Evolutionary conservation across 2,329 filamentous ascomycete species (phyloP).

Genomic region (Colletotrichum destructivum): DNA sequence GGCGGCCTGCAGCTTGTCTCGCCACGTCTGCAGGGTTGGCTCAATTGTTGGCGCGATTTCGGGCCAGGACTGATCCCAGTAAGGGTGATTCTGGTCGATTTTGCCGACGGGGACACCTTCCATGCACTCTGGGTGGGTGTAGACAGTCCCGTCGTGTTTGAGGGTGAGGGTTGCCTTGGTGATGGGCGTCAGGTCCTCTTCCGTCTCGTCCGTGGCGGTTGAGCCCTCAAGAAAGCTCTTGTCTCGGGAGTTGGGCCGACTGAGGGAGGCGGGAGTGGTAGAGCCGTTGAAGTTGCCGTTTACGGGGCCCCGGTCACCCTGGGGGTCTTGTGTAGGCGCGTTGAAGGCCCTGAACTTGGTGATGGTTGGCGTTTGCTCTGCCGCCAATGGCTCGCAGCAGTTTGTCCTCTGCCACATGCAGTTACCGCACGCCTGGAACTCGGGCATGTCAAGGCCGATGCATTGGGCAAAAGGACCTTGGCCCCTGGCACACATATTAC

Average conservation of each 20-base stretch:
- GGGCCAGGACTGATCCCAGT: constrained; percentile 71
- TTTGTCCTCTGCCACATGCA: constrained; percentile 64
- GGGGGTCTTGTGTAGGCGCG: constrained; percentile 2
- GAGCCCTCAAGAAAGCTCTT: constrained; percentile 29
- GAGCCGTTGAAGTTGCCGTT: constrained; percentile 15
- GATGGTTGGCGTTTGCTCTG: neutral
- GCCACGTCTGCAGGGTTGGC: constrained; percentile 63
- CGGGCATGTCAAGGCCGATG: constrained; percentile 57
- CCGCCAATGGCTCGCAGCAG: constrained; percentile 44
- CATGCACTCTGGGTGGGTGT: constrained; percentile 67
- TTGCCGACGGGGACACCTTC: constrained; percentile 67
- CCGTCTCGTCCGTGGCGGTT: constrained; percentile 29
- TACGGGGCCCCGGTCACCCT: neutral
- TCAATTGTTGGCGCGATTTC: constrained; percentile 60
- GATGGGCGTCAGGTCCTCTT: constrained; percentile 47
- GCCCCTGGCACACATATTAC: constrained; percentile 58
- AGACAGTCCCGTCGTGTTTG: constrained; percentile 64
- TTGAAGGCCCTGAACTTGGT: constrained; percentile 7
- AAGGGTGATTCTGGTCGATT: constrained; percentile 65
- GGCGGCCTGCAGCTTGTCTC: constrained; percentile 60
- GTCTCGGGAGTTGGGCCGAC: constrained; percentile 30
- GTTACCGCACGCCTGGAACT: constrained; percentile 65
- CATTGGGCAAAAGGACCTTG: constrained; percentile 63
- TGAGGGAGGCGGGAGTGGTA: constrained; percentile 19
- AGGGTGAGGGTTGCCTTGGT: constrained; percentile 62